Evolutionary conservation across 306 rosid species (phyloP).

Genomic region (Mucuna pruriens): DNA sequence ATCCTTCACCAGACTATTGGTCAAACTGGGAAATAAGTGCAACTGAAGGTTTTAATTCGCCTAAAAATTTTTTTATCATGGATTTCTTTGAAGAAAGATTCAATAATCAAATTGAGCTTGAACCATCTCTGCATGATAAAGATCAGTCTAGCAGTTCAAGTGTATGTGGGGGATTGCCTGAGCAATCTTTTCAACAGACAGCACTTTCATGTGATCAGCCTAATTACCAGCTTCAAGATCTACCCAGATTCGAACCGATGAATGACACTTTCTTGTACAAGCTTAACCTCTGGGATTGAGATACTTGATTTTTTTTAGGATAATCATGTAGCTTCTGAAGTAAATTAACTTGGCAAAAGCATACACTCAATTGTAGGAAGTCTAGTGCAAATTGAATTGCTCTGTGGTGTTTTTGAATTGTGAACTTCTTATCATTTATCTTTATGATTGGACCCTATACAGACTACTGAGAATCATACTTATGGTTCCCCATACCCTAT

Average conservation of each 20-base stretch:
- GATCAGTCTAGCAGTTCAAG: slow-evolving; percentile 60
- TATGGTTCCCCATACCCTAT: slow-evolving; percentile 3
- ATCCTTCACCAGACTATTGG: slow-evolving; percentile 72
- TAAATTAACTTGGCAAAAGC: slow-evolving; percentile 40
- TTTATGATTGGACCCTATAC: slow-evolving; percentile 26
- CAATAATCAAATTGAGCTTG: slow-evolving; percentile 50
- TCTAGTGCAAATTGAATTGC: slow-evolving; percentile 49
- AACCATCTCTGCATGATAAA: slow-evolving; percentile 53
- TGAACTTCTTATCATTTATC: slow-evolving; percentile 24
- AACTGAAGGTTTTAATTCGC: slow-evolving; percentile 46
- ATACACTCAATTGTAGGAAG: slow-evolving; percentile 39
- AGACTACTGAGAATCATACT: slow-evolving; percentile 13
- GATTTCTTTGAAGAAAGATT: slow-evolving; percentile 49
- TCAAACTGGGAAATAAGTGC: slow-evolving; percentile 64
- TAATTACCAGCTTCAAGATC: slow-evolving; percentile 55
- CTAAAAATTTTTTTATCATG: slow-evolving; percentile 44
- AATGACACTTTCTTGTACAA: slow-evolving; percentile 77
- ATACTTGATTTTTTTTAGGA: slow-evolving; percentile 57
- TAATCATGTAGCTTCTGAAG: slow-evolving; percentile 43
- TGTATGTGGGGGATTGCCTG: slow-evolving; percentile 55
- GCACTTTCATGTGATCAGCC: slow-evolving; percentile 42
- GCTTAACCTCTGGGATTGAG: slow-evolving; percentile 66
- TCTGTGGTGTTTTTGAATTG: slow-evolving; percentile 47
- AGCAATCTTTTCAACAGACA: slow-evolving; percentile 50
- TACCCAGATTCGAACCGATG: slow-evolving; percentile 50